These are phyloP conservation scores for Noccaea caerulescens DNA, from an alignment of 345 rosid genomes.

Conservation along the genomic window DNA sequence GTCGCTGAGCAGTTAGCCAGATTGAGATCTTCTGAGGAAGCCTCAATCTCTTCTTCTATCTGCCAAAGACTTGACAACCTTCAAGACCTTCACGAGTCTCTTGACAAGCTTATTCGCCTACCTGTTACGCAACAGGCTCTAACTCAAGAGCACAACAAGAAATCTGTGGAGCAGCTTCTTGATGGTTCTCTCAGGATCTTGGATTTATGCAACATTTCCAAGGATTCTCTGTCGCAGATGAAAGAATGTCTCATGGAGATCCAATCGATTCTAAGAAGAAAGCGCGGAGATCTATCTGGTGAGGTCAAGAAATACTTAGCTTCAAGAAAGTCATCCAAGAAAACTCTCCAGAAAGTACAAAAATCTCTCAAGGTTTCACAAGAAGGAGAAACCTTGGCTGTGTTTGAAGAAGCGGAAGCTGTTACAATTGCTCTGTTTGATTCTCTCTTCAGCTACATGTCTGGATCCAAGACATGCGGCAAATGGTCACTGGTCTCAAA, in stretches of 20 bases:
- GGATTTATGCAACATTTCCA: slow-evolving; percentile 40
- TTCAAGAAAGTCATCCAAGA: slow-evolving; percentile 29
- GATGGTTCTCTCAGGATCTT: slow-evolving; percentile 44
- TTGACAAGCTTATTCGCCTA: slow-evolving; percentile 37
- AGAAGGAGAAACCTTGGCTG: slow-evolving; percentile 8
- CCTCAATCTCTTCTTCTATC: slow-evolving; percentile 37
- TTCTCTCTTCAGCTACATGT: slow-evolving; percentile 40
- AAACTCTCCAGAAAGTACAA: slow-evolving; percentile 29
- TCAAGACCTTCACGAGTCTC: slow-evolving; percentile 42
- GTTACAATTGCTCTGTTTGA: slow-evolving; percentile 35
- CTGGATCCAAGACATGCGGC: slow-evolving; percentile 21
- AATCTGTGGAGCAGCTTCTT: slow-evolving; percentile 38
- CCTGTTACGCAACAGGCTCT: slow-evolving; percentile 36
- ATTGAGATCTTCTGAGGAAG: slow-evolving; percentile 32
- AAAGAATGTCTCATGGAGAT: slow-evolving; percentile 40
- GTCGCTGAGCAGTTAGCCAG: slow-evolving; percentile 43
- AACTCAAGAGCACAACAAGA: slow-evolving; percentile 33
- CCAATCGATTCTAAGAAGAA: slow-evolving; percentile 39
- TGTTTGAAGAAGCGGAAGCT: slow-evolving; percentile 42
- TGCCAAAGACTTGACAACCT: slow-evolving; percentile 25
- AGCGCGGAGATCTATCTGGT: slow-evolving; percentile 8
- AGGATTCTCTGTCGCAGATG: slow-evolving; percentile 44
- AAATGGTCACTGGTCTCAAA: slow-evolving; percentile 29
- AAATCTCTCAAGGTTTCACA: slow-evolving; percentile 14
- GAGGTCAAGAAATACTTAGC: slow-evolving; percentile 36